A percentile compares a stretch with the other conserved stretches of the same genome.
These are phyloP conservation scores for Sphaerulina musiva DNA, from an alignment of 2,329 filamentous ascomycete genomes.

Conservation along the genomic window DNA sequence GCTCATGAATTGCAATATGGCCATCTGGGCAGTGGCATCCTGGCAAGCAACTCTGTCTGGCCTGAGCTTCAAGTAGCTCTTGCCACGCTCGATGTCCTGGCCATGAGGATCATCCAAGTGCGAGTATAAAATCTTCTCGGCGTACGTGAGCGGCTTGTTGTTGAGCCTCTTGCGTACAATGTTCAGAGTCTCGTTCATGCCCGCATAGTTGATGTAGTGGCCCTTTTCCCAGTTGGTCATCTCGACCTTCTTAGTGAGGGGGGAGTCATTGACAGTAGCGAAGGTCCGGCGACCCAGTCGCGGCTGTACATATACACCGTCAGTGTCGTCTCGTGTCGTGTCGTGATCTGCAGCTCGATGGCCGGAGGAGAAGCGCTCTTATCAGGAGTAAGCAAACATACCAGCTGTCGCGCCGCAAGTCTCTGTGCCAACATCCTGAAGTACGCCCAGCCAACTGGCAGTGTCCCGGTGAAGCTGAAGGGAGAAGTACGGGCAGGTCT, in stretches of 20 bases:
- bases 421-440: conserved; percentile 35
- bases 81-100: conserved; percentile 93
- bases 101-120: conserved; percentile 94
- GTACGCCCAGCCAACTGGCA: conserved; percentile 20
- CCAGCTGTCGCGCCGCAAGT: conserved; percentile 37
- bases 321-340: conserved; percentile 12
- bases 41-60: conserved; percentile 98
- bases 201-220: conserved; percentile 98
- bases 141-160: conserved; percentile 87
- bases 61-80: conserved; percentile 91
- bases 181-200: conserved; percentile 95
- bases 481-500: conserved; percentile 21
- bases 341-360: conserved; percentile 6
- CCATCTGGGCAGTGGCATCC: conserved; percentile 99
- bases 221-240: conserved; percentile 95
- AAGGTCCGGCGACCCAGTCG: conserved; percentile 54
- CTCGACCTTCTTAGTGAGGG: conserved; percentile 90
- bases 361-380: conserved; percentile 11
- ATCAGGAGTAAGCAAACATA: conserved; percentile 28
- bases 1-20: conserved; percentile 99
- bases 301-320: conserved; percentile 23
- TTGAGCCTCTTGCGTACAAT: conserved; percentile 76
- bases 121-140: conserved; percentile 98
- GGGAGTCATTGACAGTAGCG: conserved; percentile 78
- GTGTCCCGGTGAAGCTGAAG: conserved; percentile 11